Evolutionary conservation across 2,329 filamentous ascomycete genomes (phyloP), one percentile per base, ranked within the genome.

Genomic region (Triangularia setosa): DNA sequence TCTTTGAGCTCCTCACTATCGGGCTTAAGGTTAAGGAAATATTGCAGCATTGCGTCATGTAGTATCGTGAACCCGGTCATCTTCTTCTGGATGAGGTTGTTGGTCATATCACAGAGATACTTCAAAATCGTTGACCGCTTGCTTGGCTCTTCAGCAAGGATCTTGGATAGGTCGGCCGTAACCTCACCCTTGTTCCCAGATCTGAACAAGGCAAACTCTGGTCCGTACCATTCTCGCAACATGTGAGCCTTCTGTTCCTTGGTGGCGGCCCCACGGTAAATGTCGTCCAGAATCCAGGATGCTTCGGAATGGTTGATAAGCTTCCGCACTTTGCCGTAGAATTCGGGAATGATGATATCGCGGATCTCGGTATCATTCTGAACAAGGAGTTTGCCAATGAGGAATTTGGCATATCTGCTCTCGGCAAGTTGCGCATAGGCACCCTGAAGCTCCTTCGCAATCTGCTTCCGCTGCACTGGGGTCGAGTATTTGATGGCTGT

Each of bases 1-100:
- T 96, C 93, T 30, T 83, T 90, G 52, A 92, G 88, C 75, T 98
- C 94, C 64, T 91, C 87, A 54, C 88, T 91, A 3, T 90, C 93
- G 4, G 86, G 81, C 69, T 90, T 89, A 56, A 89, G 87, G 72
- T 90, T 94, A 61, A 92, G 80, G 78, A 94, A 97, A 78, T 97
- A 99, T 75, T 99, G 94, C 65, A 97, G 82, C 93, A 99, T 97
- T 58, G 95, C 95, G 73, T 98, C 95, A 77, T 99, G 96, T 21
- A 99, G 86, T 85, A 99, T 96, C 1, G 94, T 98, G 79, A 99
- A 98, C 9, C 92, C 94, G 0, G 92, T 96, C 79, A 95, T 89
- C 79, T 95, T 95, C 85, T 99, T 99, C 79, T 99, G 93, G 57
- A 98, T 85, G 52, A 99, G 85, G 67, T 90, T 87, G 78, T 97